A percentile compares a stretch with the other conserved stretches of the same genome.
These are phyloP conservation scores for Didymella exigua DNA, from an alignment of 2,329 filamentous ascomycete genomes.

Conservation along the genomic window DNA sequence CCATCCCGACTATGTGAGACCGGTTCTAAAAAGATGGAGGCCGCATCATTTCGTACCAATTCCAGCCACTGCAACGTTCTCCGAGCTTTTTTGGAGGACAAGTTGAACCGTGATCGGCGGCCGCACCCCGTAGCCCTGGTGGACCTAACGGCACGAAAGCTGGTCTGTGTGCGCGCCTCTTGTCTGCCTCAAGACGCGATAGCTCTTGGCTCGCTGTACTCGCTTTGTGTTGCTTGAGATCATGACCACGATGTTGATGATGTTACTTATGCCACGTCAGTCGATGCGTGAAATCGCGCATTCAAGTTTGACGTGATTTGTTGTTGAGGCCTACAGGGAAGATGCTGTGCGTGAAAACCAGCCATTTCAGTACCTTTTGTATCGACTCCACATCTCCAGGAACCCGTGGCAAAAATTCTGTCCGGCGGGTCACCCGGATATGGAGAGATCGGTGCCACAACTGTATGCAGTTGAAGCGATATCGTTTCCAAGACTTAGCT, in stretches of 20 bases:
- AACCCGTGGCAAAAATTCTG: neutral
- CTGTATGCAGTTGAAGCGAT: neutral
- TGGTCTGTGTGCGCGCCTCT: constrained; percentile 11
- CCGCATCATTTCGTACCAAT: constrained; percentile 38
- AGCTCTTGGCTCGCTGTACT: too few species aligned
- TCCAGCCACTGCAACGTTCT: constrained; percentile 3
- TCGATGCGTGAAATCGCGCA: neutral
- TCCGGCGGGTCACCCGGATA: neutral
- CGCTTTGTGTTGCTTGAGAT: neutral
- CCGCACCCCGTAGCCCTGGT: constrained; percentile 27
- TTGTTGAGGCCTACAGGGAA: neutral
- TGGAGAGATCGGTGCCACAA: neutral
- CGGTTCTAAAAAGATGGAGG: constrained; percentile 24
- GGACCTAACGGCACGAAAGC: constrained; percentile 35
- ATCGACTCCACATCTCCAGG: neutral
- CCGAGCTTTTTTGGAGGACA: constrained; percentile 31
- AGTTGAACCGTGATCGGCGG: constrained; percentile 38
- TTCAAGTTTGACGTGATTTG: neutral
- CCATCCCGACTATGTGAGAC: constrained; percentile 38
- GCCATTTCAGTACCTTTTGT: neutral
- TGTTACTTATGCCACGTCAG: neutral
- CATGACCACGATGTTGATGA: neutral
- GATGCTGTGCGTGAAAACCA: neutral
- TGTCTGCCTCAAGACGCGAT: neutral
- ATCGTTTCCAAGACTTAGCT: neutral